A percentile compares a stretch with the other conserved stretches of the same genome.
phyloP scores from a whole-genome alignment of 768 basidiomycete species.

The Leucosporidium creatinivorum region DNA sequence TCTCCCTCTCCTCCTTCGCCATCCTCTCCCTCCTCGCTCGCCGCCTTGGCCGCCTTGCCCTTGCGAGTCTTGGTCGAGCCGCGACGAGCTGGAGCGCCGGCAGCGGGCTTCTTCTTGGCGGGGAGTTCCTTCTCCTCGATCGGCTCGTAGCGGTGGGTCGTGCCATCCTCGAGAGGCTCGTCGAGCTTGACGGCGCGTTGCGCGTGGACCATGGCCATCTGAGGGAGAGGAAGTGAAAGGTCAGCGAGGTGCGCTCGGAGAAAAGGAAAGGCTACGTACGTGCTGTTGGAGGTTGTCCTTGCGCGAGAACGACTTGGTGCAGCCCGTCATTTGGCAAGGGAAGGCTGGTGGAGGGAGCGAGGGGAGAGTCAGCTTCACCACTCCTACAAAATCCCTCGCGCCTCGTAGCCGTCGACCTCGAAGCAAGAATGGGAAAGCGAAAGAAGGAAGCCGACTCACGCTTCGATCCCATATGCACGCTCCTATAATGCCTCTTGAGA shows the following conservation, averaged over 20 bases:
- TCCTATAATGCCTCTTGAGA: slow-evolving; percentile 76
- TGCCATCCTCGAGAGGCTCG: too few relatives aligned
- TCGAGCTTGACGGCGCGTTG: too few relatives aligned
- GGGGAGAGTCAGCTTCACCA: background rate
- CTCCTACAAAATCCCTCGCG: slow-evolving; percentile 2
- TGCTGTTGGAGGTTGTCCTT: slow-evolving; percentile 77
- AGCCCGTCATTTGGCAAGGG: slow-evolving; percentile 58
- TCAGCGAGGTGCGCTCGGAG: background rate
- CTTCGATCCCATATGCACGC: slow-evolving; percentile 86
- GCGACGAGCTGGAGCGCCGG: too few relatives aligned
- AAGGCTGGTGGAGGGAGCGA: slow-evolving; percentile 49
- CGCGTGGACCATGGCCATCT: too few relatives aligned
- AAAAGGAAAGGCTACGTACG: slow-evolving; percentile 3
- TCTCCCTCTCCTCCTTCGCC: too few relatives aligned
- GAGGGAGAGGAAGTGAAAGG: too few relatives aligned
- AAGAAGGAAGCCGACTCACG: slow-evolving; percentile 52
- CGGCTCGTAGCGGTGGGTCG: too few relatives aligned
- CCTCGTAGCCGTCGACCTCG: slow-evolving; percentile 12
- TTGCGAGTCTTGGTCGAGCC: too few relatives aligned
- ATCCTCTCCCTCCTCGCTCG: too few relatives aligned
- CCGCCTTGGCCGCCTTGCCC: too few relatives aligned
- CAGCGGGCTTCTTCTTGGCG: too few relatives aligned
- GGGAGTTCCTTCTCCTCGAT: too few relatives aligned
- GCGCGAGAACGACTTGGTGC: slow-evolving; percentile 69
- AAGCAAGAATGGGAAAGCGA: background rate